Evolutionary conservation across 1,139 yeast genomes (phyloP).

Genomic region (Saccharomyces hybrid): DNA sequence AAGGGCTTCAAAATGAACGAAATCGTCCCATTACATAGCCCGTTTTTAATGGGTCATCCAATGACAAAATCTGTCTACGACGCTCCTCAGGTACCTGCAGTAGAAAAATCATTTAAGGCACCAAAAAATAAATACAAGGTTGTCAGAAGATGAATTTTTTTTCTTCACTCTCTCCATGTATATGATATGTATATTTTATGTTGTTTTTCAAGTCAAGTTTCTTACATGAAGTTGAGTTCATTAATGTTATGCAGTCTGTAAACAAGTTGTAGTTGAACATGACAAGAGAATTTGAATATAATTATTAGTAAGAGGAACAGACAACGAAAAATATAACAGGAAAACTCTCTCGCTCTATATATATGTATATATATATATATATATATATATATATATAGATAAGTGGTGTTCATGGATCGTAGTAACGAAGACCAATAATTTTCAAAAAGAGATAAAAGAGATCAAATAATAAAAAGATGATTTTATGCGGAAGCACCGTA

Average conservation of each 20-base stretch:
- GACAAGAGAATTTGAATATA: not conserved
- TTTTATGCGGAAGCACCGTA: constrained; percentile 28
- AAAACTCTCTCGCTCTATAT: not conserved
- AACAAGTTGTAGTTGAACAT: not conserved
- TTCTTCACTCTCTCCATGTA: not conserved
- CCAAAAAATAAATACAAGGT: constrained; percentile 41
- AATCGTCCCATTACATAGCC: constrained; percentile 78
- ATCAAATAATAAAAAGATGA: not conserved
- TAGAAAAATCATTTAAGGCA: constrained; percentile 31
- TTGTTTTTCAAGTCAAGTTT: not conserved
- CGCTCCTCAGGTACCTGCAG: constrained; percentile 40
- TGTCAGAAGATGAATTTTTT: constrained; percentile 29
- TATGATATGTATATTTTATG: not conserved
- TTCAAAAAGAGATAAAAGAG: not conserved
- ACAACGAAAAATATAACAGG: not conserved
- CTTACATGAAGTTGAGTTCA: not conserved
- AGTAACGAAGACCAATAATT: not conserved
- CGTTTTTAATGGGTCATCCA: constrained; percentile 76
- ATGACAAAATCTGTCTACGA: constrained; percentile 67
- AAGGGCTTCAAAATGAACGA: constrained; percentile 79
- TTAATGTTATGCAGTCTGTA: not conserved
- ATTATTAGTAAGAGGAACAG: not conserved
- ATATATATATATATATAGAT: not conserved
- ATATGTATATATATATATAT: not conserved
- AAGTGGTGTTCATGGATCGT: constrained; percentile 1